Conservation (phyloP, 108 stramenopile genomes). For the Stephanodiscus triporus region DNA sequence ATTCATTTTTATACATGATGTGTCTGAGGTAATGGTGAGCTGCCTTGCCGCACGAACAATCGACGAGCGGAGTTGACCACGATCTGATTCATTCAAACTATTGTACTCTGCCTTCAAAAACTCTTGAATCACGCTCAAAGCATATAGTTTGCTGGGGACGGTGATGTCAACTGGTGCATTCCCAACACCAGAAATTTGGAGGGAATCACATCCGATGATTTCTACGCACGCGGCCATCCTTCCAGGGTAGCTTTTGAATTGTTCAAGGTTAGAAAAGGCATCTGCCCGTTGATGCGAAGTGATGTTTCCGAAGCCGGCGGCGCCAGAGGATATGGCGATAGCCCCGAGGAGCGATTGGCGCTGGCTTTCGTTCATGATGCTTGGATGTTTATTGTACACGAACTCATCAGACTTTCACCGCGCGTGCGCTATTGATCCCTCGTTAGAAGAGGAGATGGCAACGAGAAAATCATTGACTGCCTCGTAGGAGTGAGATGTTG, state of each 20-base stretch:
- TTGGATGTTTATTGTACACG: neutral
- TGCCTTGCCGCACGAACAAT: constrained; percentile 64
- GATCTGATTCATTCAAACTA: constrained; percentile 63
- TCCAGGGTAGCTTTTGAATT: constrained; percentile 75
- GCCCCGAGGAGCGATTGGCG: constrained; percentile 69
- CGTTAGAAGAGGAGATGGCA: neutral
- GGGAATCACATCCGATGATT: constrained; percentile 48
- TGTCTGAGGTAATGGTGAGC: constrained; percentile 34
- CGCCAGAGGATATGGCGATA: constrained; percentile 77
- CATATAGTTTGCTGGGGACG: constrained; percentile 74
- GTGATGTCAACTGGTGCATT: constrained; percentile 60
- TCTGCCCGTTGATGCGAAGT: constrained; percentile 58
- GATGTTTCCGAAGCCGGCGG: constrained; percentile 39
- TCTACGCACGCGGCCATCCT: constrained; percentile 58
- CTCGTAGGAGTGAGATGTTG: neutral
- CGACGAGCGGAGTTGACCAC: constrained; percentile 59
- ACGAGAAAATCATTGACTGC: neutral
- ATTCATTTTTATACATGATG: constrained; percentile 11
- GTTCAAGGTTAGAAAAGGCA: constrained; percentile 73
- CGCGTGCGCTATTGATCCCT: neutral
- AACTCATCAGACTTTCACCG: neutral
- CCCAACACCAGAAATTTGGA: constrained; percentile 29
- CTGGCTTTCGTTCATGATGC: constrained; percentile 57
- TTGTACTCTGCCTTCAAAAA: constrained; percentile 68
- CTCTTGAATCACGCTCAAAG: constrained; percentile 61